These are phyloP conservation scores for Kappamyces sp. DNA, from an alignment of 192 early-diverging fungal genomes.

Conservation along the genomic window DNA sequence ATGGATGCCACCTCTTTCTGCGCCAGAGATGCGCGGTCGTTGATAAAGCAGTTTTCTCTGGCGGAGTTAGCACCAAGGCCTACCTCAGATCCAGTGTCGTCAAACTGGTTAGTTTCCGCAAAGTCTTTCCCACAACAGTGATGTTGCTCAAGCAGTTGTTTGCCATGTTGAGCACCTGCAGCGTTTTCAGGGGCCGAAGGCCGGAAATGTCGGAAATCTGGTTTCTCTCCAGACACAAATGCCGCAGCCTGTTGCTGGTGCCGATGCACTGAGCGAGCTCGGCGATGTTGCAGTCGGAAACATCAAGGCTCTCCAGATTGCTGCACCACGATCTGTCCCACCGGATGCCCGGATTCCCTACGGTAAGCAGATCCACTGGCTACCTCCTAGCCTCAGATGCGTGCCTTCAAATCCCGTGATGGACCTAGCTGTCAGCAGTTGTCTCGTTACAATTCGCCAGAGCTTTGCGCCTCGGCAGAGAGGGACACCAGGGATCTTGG, in stretches of 20 bases:
- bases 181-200: neutral
- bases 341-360: conserved; percentile 2
- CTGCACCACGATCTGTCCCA: neutral
- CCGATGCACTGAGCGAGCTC: neutral
- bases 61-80: too few relatives aligned
- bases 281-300: neutral
- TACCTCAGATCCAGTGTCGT: conserved; percentile 1
- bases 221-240: neutral
- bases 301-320: too few relatives aligned
- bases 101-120: neutral
- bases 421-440: too few relatives aligned
- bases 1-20: conserved; percentile 4
- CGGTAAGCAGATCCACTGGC: neutral
- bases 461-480: neutral
- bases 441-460: too few relatives aligned
- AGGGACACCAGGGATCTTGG: neutral
- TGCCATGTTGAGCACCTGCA: neutral
- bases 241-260: neutral
- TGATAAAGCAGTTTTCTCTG: conserved; percentile 1
- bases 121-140: neutral
- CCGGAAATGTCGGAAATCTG: conserved; percentile 1
- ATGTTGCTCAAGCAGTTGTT: conserved; percentile 7
- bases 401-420: neutral
- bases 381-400: neutral
- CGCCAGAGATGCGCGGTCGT: neutral